A percentile compares a stretch with the other conserved stretches of the same genome.
Evolutionary conservation across 2,329 filamentous ascomycete genomes (phyloP).

Genomic region (Aspergillus alliaceus): DNA sequence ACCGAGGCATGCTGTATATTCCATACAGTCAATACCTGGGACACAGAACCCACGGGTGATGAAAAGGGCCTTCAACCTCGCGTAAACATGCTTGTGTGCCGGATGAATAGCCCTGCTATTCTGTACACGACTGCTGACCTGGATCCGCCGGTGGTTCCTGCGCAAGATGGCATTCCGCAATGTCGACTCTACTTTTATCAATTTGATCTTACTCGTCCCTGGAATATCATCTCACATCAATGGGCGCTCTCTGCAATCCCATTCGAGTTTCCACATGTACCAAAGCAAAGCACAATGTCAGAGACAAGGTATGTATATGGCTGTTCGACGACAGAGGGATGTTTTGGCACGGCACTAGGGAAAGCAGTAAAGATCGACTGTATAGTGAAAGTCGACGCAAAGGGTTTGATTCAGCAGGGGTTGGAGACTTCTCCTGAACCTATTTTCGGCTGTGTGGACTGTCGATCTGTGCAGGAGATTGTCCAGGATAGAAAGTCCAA

Average conservation of each 20-base stretch:
- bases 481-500: constrained; percentile 44
- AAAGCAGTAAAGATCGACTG: constrained; percentile 9
- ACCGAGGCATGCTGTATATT: constrained; percentile 69
- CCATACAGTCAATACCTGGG: constrained; percentile 72
- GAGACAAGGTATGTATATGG: constrained; percentile 64
- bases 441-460: constrained; percentile 64
- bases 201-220: constrained; percentile 39
- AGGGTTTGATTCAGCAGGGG: constrained; percentile 46
- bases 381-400: constrained; percentile 10
- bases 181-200: constrained; percentile 69
- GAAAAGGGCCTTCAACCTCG: constrained; percentile 45
- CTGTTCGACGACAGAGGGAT: constrained; percentile 54
- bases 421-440: constrained; percentile 45
- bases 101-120: constrained; percentile 64
- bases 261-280: constrained; percentile 67
- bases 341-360: constrained; percentile 4
- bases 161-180: constrained; percentile 48
- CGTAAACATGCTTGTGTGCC: constrained; percentile 60
- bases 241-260: constrained; percentile 65
- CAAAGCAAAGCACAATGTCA: constrained; percentile 57
- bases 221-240: constrained; percentile 55
- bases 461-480: constrained; percentile 54
- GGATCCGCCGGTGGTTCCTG: constrained; percentile 53
- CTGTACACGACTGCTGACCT: constrained; percentile 64
- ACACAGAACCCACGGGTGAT: constrained; percentile 40